Evolutionary conservation across 345 rosid genomes (phyloP), one percentile per base, ranked within the genome.

Genomic region (Salix suchowensis): DNA sequence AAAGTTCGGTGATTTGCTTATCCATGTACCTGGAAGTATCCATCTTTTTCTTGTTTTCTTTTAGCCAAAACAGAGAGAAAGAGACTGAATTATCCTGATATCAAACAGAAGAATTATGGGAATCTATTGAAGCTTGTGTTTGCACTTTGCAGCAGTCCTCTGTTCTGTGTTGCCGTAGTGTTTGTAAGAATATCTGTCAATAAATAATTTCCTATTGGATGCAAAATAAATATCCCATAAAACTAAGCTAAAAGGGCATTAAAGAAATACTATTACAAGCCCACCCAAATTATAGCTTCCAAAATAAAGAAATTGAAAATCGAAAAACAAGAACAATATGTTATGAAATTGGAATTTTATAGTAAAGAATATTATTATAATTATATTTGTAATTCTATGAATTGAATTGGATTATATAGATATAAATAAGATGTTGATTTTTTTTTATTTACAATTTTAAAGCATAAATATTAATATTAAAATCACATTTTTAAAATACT

Each of bases 11-110:
- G 55, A 80, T 65, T 66, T 67, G 81, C 82, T 86, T 84, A 26
- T 82, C 88, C 86, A 76, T 83, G 62, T 50, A 84, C 39, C 74
- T 79, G 67, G 85, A 74, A 8, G 88, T 76, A 76, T 79, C 79
- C 84, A 85, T 85, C 64, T 39, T 46, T 16, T n/a, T 7, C 30
- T 32, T 19, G 14, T 40, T 6, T 11, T 15, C 11, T 66, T 15
- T 0, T 7, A 9, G 14, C 4, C 8, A 5, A 6, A 7, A 34
- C 48, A 8, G 18, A 23, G 19, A 39, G 71, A 19, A 24, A 42
- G 16, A 42, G 2, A 10, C 46, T 42, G 24, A 23, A 37, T 21
- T 68, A 6, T 37, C 42, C 12, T 10, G 6, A 5, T 19, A 21
- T 19, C 7, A 13, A 68, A 9, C 23, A 19, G 7, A n/a, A 67